Conservation (phyloP, 2,329 filamentous ascomycete species). For the Aspergillus transmontanensis region DNA sequence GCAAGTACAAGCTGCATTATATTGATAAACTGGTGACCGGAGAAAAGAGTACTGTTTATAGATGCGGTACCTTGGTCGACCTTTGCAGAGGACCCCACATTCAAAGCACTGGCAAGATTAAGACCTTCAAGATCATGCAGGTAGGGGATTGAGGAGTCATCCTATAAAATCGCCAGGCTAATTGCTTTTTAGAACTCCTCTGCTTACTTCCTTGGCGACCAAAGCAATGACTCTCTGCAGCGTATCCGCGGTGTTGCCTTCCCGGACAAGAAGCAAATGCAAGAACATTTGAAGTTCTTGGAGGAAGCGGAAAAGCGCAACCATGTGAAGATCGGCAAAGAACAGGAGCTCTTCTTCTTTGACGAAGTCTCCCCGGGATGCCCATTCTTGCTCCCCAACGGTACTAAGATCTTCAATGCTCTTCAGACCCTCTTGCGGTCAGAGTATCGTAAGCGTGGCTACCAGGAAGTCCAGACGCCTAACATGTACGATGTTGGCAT, state of each 20-base stretch:
- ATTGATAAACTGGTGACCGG: conserved; percentile 94
- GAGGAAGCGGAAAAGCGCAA: conserved; percentile 98
- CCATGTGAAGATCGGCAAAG: conserved; percentile 88
- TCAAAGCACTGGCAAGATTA: conserved; percentile 88
- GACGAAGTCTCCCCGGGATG: conserved; percentile 91
- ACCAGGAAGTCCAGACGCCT: conserved; percentile 91
- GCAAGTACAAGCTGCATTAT: conserved; percentile 98
- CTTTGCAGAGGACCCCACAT: conserved; percentile 94
- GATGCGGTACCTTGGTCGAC: conserved; percentile 91
- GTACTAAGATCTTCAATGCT: conserved; percentile 90
- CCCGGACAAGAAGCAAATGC: conserved; percentile 93
- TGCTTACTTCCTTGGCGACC: conserved; percentile 92
- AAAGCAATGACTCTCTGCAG: conserved; percentile 91
- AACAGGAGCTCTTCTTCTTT: conserved; percentile 98
- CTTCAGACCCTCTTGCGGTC: conserved; percentile 78
- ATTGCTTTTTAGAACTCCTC: conserved; percentile 61
- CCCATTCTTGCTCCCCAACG: conserved; percentile 88
- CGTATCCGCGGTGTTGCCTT: conserved; percentile 96
- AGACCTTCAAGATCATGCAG: conserved; percentile 93
- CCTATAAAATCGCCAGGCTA: background rate
- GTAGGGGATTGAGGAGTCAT: conserved; percentile 31
- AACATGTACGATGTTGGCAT: conserved; percentile 94
- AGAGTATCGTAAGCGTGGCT: conserved; percentile 91
- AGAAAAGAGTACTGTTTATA: conserved; percentile 90
- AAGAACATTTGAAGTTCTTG: conserved; percentile 90